Percentiles rank a stretch among this genome's conserved stretches.
These are phyloP conservation scores for Monilinia polystroma DNA, from an alignment of 2,329 filamentous ascomycete species.

Conservation along the genomic window DNA sequence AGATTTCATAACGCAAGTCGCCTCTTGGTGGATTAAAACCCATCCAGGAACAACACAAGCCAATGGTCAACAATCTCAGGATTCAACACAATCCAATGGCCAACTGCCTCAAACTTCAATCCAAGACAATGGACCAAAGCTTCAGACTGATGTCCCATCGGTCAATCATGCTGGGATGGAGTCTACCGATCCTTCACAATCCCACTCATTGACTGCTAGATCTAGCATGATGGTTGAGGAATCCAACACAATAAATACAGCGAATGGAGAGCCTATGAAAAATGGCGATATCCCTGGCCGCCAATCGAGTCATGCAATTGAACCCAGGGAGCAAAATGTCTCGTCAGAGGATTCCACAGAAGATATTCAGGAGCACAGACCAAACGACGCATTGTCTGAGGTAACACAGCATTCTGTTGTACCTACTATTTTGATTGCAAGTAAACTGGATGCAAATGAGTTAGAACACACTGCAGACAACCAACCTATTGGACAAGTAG, in stretches of 20 bases:
- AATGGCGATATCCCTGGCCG: background rate
- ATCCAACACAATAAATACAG: background rate
- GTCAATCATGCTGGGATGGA: background rate
- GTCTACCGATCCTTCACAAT: background rate
- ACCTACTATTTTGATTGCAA: background rate
- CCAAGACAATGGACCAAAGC: background rate
- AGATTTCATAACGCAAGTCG: background rate
- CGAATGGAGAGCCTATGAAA: background rate
- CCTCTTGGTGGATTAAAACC: background rate
- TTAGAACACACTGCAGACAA: background rate
- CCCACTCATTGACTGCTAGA: background rate
- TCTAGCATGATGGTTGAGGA: background rate
- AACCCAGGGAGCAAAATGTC: background rate
- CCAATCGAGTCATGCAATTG: background rate
- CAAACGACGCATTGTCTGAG: background rate
- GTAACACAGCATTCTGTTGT: slow-evolving; percentile 4
- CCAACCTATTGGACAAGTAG: background rate
- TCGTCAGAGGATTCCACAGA: background rate
- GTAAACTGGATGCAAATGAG: background rate
- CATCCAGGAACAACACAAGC: background rate
- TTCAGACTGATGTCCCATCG: background rate
- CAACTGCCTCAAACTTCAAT: background rate
- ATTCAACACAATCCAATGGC: background rate
- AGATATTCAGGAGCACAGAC: background rate
- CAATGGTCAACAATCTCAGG: background rate